These are phyloP conservation scores for Umbelopsis sp. DNA, from an alignment of 192 early-diverging fungal genomes.

Conservation along the genomic window DNA sequence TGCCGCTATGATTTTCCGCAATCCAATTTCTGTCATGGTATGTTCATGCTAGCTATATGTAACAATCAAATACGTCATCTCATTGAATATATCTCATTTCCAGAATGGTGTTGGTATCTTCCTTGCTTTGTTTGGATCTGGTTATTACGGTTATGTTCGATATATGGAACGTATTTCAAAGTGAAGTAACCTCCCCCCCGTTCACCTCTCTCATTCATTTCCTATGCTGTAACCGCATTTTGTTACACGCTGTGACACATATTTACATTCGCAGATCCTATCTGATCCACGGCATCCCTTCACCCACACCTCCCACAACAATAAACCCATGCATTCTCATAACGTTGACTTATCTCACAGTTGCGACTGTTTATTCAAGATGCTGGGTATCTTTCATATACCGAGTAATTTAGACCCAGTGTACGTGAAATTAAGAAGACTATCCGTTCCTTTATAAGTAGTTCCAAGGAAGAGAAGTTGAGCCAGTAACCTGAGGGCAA, in stretches of 20 bases:
- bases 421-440: conserved; percentile 6
- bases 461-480: conserved; percentile 48
- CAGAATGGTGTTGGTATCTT: conserved; percentile 62
- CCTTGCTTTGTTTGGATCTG: conserved; percentile 57
- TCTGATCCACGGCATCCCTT: too few relatives aligned
- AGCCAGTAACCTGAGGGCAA: conserved; percentile 42
- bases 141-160: conserved; percentile 59
- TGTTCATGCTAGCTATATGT: not conserved
- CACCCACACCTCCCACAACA: not conserved
- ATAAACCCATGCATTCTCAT: not conserved
- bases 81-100: not conserved
- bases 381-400: not conserved
- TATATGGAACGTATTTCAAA: conserved; percentile 56
- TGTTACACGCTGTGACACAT: too few relatives aligned
- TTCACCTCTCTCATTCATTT: too few relatives aligned
- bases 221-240: too few relatives aligned
- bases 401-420: conserved; percentile 26
- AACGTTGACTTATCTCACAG: not conserved
- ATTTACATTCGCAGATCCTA: too few relatives aligned
- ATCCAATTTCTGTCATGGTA: conserved; percentile 63
- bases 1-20: conserved; percentile 61
- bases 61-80: not conserved
- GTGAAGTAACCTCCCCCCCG: conserved; percentile 4
- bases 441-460: conserved; percentile 26
- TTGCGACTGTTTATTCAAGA: not conserved